A percentile compares a stretch with the other conserved stretches of the same genome.
Conservation (phyloP, 2,329 filamentous ascomycete genomes). For the Colletotrichum aenigma region DNA sequence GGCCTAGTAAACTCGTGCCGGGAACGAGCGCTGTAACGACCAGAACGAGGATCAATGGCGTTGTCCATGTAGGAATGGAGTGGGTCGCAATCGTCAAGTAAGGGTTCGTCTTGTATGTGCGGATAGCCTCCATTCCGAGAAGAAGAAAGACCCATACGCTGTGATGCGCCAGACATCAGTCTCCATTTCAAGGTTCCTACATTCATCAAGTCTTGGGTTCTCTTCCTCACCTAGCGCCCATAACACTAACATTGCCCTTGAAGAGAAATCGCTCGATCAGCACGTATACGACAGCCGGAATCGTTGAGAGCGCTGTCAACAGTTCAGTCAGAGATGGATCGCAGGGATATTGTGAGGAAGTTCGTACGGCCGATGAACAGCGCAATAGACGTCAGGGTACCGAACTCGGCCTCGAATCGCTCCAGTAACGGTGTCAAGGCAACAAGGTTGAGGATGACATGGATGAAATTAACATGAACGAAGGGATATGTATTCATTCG, state of each 20-base stretch:
- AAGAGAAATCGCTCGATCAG: slow-evolving; percentile 77
- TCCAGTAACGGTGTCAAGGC: slow-evolving; percentile 88
- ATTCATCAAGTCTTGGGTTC: not conserved
- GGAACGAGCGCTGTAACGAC: slow-evolving; percentile 79
- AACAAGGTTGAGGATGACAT: slow-evolving; percentile 78
- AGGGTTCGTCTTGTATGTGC: slow-evolving; percentile 82
- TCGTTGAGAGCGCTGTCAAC: slow-evolving; percentile 72
- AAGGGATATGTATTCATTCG: slow-evolving; percentile 91
- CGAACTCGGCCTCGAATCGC: slow-evolving; percentile 90
- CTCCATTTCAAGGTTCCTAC: not conserved
- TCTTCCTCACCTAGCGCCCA: slow-evolving; percentile 76
- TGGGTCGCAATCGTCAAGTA: slow-evolving; percentile 67
- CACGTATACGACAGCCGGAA: slow-evolving; percentile 84
- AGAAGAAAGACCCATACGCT: slow-evolving; percentile 95
- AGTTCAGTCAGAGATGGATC: slow-evolving; percentile 19
- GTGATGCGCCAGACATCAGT: not conserved
- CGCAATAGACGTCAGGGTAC: slow-evolving; percentile 84
- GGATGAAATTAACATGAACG: slow-evolving; percentile 81
- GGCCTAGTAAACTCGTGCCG: slow-evolving; percentile 82
- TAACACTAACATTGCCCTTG: slow-evolving; percentile 71
- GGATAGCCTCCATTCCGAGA: slow-evolving; percentile 82
- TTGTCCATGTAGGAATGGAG: slow-evolving; percentile 90
- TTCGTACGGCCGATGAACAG: slow-evolving; percentile 91
- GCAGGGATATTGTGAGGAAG: not conserved
- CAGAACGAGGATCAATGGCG: slow-evolving; percentile 78